Base-by-base conservation (phyloP, 768 basidiomycete species). In the Lentinula lateritia region DNA sequence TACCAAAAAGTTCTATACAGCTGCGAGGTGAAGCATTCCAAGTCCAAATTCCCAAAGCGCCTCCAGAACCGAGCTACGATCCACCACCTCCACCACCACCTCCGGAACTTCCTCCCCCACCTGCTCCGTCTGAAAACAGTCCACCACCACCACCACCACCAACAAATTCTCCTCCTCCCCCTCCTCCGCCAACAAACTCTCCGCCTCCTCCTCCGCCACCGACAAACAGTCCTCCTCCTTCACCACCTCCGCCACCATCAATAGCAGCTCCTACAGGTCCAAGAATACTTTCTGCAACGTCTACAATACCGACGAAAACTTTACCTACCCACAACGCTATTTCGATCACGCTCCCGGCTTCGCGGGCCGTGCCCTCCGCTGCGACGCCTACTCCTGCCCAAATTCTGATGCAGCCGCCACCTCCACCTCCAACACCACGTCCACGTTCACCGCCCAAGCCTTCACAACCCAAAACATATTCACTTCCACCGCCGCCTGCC, bases 401-500 rank as follows among this genome's bases (percentile, higher is more conserved):
- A 12, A 43, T 41, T 20, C 59, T 53, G 23, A 60, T 60, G 50
- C 50, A 50, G n/a, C 28, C 43, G 13, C 41, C 57, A 32, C 7
- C 56, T 58, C 39, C 23, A 42, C 50, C 48, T 60, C 32, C 59
- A 23, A 41, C 18, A 18, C 32, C 41, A 39, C n/a, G 18, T 34
- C 10, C 50, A 42, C 52, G 34, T 28, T 43, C 52, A 20, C 42
- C 61, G 7, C 61, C 60, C 10, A 46, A 16, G 6, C 53, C 52
- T 28, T 70, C 68, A 20, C 39, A 36, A 2, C 60, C 52, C 2
- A 34, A 13, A 6, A 39, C 18, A 38, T 70, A 67, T 64, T 76
- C 78, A 6, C 71, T 78, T 12, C 74, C 79, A 12, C 74, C 78
- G 2, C 72, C 72, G 3, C 86, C 82, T 15, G 72, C 76, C 2